phyloP scores from a whole-genome alignment of 2,329 filamentous ascomycete species.

The Xylariaceae sp. region DNA sequence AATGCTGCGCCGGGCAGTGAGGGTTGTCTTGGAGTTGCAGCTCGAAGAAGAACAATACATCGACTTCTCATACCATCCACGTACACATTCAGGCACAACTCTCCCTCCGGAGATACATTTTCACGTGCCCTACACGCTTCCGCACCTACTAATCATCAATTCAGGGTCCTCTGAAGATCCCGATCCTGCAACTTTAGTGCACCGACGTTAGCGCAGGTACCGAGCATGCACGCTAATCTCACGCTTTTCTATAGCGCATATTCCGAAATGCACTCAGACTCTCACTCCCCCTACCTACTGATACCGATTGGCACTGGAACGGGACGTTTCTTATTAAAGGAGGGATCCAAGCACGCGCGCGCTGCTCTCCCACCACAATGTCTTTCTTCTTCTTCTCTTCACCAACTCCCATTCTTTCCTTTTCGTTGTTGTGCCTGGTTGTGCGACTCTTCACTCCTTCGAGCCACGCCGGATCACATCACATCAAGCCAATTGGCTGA shows the following conservation, averaged over 20 bases:
- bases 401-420: neutral
- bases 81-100: too few relatives aligned
- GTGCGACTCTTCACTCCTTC: conserved; percentile 13
- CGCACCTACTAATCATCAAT: neutral
- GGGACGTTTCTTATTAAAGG: neutral
- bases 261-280: too few relatives aligned
- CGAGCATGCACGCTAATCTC: neutral
- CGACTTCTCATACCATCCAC: too few relatives aligned
- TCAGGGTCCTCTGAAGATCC: neutral
- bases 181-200: neutral
- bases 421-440: conserved; percentile 11
- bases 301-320: too few relatives aligned
- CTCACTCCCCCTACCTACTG: neutral
- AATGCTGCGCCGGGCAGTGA: neutral
- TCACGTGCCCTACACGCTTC: neutral
- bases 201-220: neutral
- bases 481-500: conserved; percentile 5
- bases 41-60: too few relatives aligned
- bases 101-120: too few relatives aligned
- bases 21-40: neutral
- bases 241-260: neutral
- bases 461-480: conserved; percentile 6
- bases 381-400: neutral
- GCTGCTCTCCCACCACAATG: neutral
- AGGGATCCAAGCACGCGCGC: neutral